phyloP scores from a whole-genome alignment of 768 basidiomycete species.

The Rhodosporidiobolus odoratus region DNA sequence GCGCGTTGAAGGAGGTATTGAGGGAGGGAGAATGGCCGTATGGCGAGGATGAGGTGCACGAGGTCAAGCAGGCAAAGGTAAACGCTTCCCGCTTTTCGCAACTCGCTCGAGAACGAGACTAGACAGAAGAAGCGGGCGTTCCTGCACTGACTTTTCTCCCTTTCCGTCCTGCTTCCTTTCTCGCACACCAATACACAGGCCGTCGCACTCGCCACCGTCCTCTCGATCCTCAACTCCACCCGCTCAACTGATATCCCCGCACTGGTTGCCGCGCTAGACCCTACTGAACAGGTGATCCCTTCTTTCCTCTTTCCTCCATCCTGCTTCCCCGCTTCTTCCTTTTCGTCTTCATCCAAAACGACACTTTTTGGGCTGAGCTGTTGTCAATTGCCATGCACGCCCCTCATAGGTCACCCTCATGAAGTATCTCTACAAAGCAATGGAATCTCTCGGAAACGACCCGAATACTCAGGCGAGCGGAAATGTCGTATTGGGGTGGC shows the following conservation, averaged over 20 bases:
- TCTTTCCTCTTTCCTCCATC: background rate
- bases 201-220: slow-evolving; percentile 68
- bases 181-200: slow-evolving; percentile 51
- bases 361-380: too few relatives aligned
- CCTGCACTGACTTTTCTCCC: background rate
- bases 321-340: background rate
- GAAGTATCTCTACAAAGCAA: slow-evolving; percentile 98
- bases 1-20: slow-evolving; percentile 65
- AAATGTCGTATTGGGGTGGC: slow-evolving; percentile 77
- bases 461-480: slow-evolving; percentile 53
- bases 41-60: slow-evolving; percentile 56
- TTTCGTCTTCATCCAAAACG: background rate
- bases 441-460: slow-evolving; percentile 57
- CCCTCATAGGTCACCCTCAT: slow-evolving; percentile 76
- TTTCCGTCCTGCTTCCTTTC: background rate
- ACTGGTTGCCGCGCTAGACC: slow-evolving; percentile 61
- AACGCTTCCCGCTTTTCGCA: background rate
- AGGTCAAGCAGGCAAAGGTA: slow-evolving; percentile 84
- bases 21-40: slow-evolving; percentile 68
- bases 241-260: slow-evolving; percentile 77
- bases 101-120: too few relatives aligned
- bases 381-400: too few relatives aligned
- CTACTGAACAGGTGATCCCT: slow-evolving; percentile 43
- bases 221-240: slow-evolving; percentile 88
- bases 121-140: background rate